Conservation (phyloP, 805 yeast genomes). For the Candida suzukii region DNA sequence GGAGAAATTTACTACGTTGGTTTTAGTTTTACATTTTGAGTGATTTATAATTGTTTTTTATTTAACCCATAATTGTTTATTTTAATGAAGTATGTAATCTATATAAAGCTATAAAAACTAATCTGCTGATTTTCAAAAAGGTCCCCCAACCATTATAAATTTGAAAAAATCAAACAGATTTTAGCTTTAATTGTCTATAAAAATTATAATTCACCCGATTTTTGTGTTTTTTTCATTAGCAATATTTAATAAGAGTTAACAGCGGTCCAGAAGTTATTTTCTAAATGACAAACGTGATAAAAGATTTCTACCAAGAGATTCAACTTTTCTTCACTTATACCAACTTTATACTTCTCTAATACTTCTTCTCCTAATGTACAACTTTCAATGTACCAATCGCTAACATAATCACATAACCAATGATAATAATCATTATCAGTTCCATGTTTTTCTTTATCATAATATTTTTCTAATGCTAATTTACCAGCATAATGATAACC, state of each 20-base stretch:
- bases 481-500: slow-evolving; percentile 60
- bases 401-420: slow-evolving; percentile 60
- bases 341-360: slow-evolving; percentile 36
- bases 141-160: no score
- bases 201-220: no score
- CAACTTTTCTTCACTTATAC: slow-evolving; percentile 36
- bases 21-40: no score
- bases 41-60: no score
- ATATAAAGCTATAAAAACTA: no score
- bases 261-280: slow-evolving; percentile 63
- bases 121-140: no score
- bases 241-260: background rate
- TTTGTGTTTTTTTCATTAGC: no score
- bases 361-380: slow-evolving; percentile 41
- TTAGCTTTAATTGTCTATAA: no score
- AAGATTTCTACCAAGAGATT: slow-evolving; percentile 47
- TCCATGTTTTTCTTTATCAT: slow-evolving; percentile 8
- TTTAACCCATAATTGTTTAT: no score
- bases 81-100: no score
- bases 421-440: slow-evolving; percentile 25
- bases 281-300: slow-evolving; percentile 51
- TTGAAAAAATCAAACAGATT: no score
- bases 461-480: background rate
- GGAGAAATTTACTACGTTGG: no score
- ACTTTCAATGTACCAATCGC: slow-evolving; percentile 52